These are phyloP conservation scores for Fusarium nanum DNA, from an alignment of 2,329 filamentous ascomycete genomes.

Conservation along the genomic window DNA sequence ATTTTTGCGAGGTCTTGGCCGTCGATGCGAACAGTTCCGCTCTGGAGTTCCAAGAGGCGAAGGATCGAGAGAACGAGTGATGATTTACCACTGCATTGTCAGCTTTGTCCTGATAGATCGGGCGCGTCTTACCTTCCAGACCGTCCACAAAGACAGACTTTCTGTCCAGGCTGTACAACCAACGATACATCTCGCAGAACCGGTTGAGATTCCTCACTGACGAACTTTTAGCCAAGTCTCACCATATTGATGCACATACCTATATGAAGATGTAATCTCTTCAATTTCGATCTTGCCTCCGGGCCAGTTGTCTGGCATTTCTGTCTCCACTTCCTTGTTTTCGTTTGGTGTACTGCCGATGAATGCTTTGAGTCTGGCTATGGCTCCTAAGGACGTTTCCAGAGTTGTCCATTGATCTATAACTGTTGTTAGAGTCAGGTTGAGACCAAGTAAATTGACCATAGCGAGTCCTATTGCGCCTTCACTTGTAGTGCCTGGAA, in stretches of 20 bases:
- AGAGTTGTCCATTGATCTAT: slow-evolving; percentile 53
- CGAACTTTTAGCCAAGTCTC: neutral
- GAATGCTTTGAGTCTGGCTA: slow-evolving; percentile 52
- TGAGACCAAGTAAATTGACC: slow-evolving; percentile 46
- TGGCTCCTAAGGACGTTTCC: slow-evolving; percentile 53
- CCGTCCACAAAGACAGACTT: slow-evolving; percentile 63
- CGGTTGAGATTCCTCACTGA: slow-evolving; percentile 27
- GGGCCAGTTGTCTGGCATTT: slow-evolving; percentile 45
- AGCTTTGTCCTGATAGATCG: neutral
- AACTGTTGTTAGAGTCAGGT: slow-evolving; percentile 48
- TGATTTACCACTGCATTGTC: slow-evolving; percentile 59
- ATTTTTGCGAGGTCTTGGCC: slow-evolving; percentile 55
- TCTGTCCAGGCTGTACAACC: slow-evolving; percentile 53
- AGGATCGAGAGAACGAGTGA: slow-evolving; percentile 61
- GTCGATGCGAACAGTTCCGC: slow-evolving; percentile 57
- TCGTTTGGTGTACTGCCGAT: slow-evolving; percentile 45
- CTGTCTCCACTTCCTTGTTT: slow-evolving; percentile 23
- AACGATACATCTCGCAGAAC: slow-evolving; percentile 38
- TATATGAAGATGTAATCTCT: slow-evolving; percentile 46
- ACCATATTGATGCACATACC: neutral
- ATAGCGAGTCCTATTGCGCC: slow-evolving; percentile 50
- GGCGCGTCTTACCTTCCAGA: slow-evolving; percentile 51
- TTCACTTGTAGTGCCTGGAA: slow-evolving; percentile 37
- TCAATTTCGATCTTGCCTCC: slow-evolving; percentile 45
- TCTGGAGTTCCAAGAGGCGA: slow-evolving; percentile 58